phyloP scores from a whole-genome alignment of 768 basidiomycete species.

The Rhodotorula taiwanensis region DNA sequence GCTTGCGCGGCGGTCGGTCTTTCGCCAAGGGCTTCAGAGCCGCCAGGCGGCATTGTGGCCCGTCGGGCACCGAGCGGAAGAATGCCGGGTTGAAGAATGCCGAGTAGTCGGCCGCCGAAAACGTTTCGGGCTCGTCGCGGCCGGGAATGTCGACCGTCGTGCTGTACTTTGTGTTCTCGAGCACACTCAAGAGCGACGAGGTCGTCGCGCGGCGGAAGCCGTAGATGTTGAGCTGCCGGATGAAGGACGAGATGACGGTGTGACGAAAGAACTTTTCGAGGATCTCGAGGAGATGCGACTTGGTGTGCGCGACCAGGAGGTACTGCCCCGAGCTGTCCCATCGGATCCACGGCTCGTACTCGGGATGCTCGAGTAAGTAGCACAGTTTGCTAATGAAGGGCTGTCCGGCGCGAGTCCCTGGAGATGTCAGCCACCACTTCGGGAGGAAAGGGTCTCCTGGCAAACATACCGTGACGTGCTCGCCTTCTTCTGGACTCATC shows the following conservation, averaged over 20 bases:
- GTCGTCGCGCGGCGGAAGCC: constrained; percentile 35
- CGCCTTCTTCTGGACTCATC: constrained; percentile 10
- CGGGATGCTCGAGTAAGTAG: constrained; percentile 23
- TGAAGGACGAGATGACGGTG: constrained; percentile 20
- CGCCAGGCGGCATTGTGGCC: constrained; percentile 10
- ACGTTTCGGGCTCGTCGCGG: constrained; percentile 12
- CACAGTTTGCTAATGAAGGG: constrained; percentile 31
- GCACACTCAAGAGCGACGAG: constrained; percentile 22
- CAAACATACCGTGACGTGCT: constrained; percentile 21
- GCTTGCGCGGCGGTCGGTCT: constrained; percentile 18
- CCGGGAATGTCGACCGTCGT: neutral
- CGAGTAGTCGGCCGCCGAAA: constrained; percentile 27
- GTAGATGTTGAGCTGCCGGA: constrained; percentile 36
- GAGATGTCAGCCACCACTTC: no score
- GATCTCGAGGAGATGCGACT: constrained; percentile 28
- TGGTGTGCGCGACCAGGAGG: constrained; percentile 33
- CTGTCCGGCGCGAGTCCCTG: neutral
- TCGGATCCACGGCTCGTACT: constrained; percentile 24
- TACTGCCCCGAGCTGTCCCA: constrained; percentile 19
- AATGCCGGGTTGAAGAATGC: constrained; percentile 28
- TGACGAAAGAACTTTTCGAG: constrained; percentile 32
- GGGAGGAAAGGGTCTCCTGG: no score
- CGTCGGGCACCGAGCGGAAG: constrained; percentile 8
- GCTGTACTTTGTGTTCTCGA: constrained; percentile 13
- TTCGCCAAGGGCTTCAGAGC: constrained; percentile 28